phyloP scores from a whole-genome alignment of 257 asterid genomes.

The Ilex asprella region DNA sequence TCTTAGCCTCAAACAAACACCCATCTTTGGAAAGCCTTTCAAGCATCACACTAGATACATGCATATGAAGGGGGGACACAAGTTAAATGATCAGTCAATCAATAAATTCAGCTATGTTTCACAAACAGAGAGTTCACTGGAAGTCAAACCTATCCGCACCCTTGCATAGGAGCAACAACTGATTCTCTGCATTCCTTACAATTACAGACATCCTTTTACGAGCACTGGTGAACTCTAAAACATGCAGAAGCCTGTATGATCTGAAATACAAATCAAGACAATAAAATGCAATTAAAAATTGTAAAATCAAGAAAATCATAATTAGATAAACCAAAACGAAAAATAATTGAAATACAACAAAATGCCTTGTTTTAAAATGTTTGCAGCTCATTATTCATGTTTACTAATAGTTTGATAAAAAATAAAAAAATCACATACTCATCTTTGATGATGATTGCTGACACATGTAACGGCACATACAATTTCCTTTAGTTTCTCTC shows the following conservation, averaged over 20 bases:
- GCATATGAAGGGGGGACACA: not conserved
- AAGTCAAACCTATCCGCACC: conserved; percentile 87
- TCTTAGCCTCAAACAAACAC: conserved; percentile 34
- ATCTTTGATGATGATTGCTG: no score
- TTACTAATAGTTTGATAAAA: no score
- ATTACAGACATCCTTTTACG: conserved; percentile 95
- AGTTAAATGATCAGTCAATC: conserved; percentile 1
- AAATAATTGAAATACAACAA: not conserved
- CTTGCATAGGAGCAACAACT: conserved; percentile 79
- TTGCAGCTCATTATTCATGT: not conserved
- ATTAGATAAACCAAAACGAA: not conserved
- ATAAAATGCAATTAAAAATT: no score
- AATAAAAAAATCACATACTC: no score
- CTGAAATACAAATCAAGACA: conserved; percentile 32
- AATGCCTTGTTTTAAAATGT: not conserved
- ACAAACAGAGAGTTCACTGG: conserved; percentile 4
- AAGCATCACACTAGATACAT: conserved; percentile 62
- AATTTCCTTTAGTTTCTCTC: no score
- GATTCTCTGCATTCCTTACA: conserved; percentile 55
- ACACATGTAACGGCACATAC: no score
- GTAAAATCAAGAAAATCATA: not conserved
- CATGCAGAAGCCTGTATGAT: conserved; percentile 68
- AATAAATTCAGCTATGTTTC: conserved; percentile 14
- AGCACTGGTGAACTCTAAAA: conserved; percentile 90
- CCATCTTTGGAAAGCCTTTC: conserved; percentile 61